A percentile compares a stretch with the other conserved stretches of the same genome.
phyloP scores from a whole-genome alignment of 257 asterid species.

The Eustoma russellianum region DNA sequence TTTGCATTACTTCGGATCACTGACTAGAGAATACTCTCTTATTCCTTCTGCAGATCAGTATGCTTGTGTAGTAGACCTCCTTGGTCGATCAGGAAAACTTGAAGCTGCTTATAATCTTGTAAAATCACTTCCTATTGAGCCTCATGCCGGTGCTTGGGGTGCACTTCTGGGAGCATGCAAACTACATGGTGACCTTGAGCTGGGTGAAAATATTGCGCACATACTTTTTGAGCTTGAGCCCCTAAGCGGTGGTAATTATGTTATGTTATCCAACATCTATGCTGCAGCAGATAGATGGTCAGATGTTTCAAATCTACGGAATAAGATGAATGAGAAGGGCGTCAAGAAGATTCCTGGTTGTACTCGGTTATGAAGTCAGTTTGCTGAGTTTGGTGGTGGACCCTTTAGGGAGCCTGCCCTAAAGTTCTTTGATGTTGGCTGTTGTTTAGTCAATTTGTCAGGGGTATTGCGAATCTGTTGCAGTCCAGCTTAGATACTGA shows the following conservation, averaged over 20 bases:
- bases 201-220: conserved; percentile 45
- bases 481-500: too few relatives aligned
- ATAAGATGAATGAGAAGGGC: conserved; percentile 46
- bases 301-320: conserved; percentile 45
- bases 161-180: conserved; percentile 72
- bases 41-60: conserved; percentile 64
- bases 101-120: conserved; percentile 66
- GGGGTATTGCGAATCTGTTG: too few relatives aligned
- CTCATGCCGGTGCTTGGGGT: conserved; percentile 80
- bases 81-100: conserved; percentile 64
- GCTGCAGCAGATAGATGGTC: conserved; percentile 60
- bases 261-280: conserved; percentile 60
- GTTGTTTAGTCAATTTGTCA: neutral
- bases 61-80: conserved; percentile 63
- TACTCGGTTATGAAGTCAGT: conserved; percentile 25
- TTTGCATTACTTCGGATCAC: conserved; percentile 35
- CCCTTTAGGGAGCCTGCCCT: neutral
- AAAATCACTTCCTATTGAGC: conserved; percentile 40
- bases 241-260: conserved; percentile 47
- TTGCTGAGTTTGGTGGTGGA: neutral
- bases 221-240: conserved; percentile 67
- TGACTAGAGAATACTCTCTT: conserved; percentile 32
- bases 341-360: conserved; percentile 51
- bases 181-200: conserved; percentile 41
- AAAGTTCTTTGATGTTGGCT: neutral